A percentile compares a stretch with the other conserved stretches of the same genome.
Conservation (phyloP, 352 stramenopile genomes). For the Thalassiosira hispida region DNA sequence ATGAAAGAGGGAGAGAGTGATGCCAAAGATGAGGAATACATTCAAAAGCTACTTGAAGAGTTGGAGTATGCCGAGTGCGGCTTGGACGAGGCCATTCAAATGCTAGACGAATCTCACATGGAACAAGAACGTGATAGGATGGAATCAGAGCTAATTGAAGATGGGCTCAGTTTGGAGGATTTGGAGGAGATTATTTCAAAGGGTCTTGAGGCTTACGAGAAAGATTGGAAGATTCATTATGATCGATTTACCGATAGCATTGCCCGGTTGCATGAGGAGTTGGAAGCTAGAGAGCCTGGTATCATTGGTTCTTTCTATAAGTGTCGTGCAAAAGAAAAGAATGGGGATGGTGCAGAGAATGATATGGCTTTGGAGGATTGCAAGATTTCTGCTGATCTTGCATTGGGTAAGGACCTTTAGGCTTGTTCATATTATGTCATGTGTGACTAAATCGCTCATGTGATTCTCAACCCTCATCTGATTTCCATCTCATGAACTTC, state of each 20-base stretch:
- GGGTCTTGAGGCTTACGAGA: slow-evolving; percentile 35
- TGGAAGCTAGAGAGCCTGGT: slow-evolving; percentile 39
- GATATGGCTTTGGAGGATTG: slow-evolving; percentile 16
- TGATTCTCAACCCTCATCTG: neutral
- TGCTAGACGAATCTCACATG: slow-evolving; percentile 30
- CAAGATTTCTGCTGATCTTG: slow-evolving; percentile 26
- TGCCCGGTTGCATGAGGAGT: slow-evolving; percentile 50
- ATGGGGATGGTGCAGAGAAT: neutral
- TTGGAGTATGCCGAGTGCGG: slow-evolving; percentile 43
- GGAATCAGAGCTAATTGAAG: slow-evolving; percentile 23
- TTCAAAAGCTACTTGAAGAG: slow-evolving; percentile 43
- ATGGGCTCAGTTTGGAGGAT: slow-evolving; percentile 3
- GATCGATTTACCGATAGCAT: slow-evolving; percentile 45
- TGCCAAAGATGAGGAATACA: slow-evolving; percentile 14
- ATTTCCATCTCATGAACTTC: slow-evolving; percentile 3
- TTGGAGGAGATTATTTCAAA: slow-evolving; percentile 13
- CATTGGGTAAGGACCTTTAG: slow-evolving; percentile 28
- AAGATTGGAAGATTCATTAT: slow-evolving; percentile 29
- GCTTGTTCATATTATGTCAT: no score
- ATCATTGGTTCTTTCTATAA: slow-evolving; percentile 47
- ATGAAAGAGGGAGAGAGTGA: slow-evolving; percentile 20
- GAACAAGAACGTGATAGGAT: slow-evolving; percentile 24
- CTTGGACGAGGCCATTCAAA: slow-evolving; percentile 27
- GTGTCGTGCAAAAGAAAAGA: slow-evolving; percentile 34
- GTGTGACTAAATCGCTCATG: no score